Percentiles rank a stretch among this genome's conserved stretches.
These are phyloP conservation scores for Pseudozyma thailandica DNA, from an alignment of 1,284 basidiomycete species.

Conservation along the genomic window DNA sequence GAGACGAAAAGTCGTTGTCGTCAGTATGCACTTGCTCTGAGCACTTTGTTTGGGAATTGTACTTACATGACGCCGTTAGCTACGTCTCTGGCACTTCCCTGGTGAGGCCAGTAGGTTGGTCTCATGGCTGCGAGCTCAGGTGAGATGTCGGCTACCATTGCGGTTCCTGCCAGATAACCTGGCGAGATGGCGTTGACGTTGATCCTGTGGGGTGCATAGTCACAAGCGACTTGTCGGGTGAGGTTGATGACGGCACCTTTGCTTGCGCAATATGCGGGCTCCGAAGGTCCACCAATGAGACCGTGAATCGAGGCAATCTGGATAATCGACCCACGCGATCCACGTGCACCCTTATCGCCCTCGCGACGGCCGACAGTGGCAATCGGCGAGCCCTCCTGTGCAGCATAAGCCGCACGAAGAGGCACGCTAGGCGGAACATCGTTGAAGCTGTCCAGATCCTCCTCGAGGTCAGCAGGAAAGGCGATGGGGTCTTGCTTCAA, in stretches of 20 bases:
- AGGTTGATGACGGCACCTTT: slow-evolving; percentile 48
- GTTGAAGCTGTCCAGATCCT: slow-evolving; percentile 42
- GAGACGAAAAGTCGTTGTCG: background rate
- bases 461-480: slow-evolving; percentile 40
- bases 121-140: slow-evolving; percentile 24
- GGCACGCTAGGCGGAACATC: slow-evolving; percentile 16
- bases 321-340: slow-evolving; percentile 41
- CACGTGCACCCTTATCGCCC: slow-evolving; percentile 40
- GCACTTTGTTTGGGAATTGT: background rate
- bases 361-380: slow-evolving; percentile 28
- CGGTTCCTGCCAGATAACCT: slow-evolving; percentile 39
- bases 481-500: slow-evolving; percentile 39
- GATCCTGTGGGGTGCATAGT: slow-evolving; percentile 46
- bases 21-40: no score
- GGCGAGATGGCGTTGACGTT: slow-evolving; percentile 51
- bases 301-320: slow-evolving; percentile 51
- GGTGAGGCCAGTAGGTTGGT: slow-evolving; percentile 47
- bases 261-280: slow-evolving; percentile 44
- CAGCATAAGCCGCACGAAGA: slow-evolving; percentile 7
- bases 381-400: slow-evolving; percentile 22
- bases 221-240: slow-evolving; percentile 43
- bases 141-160: slow-evolving; percentile 39
- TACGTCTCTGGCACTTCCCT: slow-evolving; percentile 38
- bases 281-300: slow-evolving; percentile 44
- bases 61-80: slow-evolving; percentile 43